Evolutionary conservation across 2,329 filamentous ascomycete genomes (phyloP).

Genomic region (Aspergillus japonicus): DNA sequence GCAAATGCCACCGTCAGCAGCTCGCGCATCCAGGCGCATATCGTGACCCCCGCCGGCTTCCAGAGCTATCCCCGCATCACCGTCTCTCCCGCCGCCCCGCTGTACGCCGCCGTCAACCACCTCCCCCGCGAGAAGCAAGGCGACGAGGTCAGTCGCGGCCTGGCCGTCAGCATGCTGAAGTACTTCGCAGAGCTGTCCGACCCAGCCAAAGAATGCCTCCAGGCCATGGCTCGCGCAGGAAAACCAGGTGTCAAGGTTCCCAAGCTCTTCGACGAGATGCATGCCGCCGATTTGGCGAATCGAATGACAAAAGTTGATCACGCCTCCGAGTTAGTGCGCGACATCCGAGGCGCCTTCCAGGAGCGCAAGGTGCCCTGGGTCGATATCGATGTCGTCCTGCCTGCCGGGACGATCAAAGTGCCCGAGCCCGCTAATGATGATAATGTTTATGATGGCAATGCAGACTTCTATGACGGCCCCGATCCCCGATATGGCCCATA

Average conservation of each 20-base stretch:
- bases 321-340: constrained; percentile 67
- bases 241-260: constrained; percentile 62
- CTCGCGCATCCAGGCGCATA: constrained; percentile 90
- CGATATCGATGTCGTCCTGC: constrained; percentile 83
- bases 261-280: constrained; percentile 80
- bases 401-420: constrained; percentile 69
- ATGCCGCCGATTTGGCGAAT: constrained; percentile 86
- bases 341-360: constrained; percentile 72
- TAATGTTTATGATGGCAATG: constrained; percentile 62
- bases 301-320: constrained; percentile 81
- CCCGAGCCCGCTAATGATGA: constrained; percentile 61
- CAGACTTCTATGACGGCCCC: constrained; percentile 27
- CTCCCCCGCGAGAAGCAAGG: constrained; percentile 92
- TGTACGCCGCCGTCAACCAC: constrained; percentile 86
- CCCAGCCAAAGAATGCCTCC: constrained; percentile 70
- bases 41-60: constrained; percentile 85
- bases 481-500: constrained; percentile 71
- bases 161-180: constrained; percentile 90
- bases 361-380: constrained; percentile 81
- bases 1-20: constrained; percentile 83
- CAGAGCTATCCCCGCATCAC: constrained; percentile 88
- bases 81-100: constrained; percentile 85
- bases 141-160: constrained; percentile 84
- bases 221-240: constrained; percentile 51
- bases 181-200: constrained; percentile 88